Percentiles rank a stretch among this genome's conserved stretches.
phyloP scores from a whole-genome alignment of 2,329 filamentous ascomycete genomes.

The Fusarium avenaceum region DNA sequence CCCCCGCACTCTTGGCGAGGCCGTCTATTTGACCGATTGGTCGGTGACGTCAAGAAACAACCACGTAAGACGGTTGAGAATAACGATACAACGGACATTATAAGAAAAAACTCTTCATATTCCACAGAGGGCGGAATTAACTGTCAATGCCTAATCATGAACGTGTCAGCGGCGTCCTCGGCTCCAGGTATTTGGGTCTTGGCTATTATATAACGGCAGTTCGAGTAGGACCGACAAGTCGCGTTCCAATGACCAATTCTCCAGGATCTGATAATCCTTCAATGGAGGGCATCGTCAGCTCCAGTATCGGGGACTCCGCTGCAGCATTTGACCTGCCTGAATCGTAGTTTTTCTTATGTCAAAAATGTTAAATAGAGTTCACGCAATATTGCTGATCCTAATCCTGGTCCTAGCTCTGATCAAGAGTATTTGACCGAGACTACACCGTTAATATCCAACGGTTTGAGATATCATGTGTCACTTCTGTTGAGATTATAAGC shows the following conservation, averaged over 20 bases:
- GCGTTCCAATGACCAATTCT: neutral
- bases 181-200: too few relatives aligned
- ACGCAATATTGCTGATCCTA: constrained; percentile 17
- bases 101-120: neutral
- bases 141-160: constrained; percentile 1
- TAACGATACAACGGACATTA: neutral
- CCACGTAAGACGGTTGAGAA: constrained; percentile 4
- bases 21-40: constrained; percentile 41
- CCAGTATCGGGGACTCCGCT: constrained; percentile 3
- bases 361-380: constrained; percentile 2
- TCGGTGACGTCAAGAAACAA: constrained; percentile 42
- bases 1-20: constrained; percentile 41
- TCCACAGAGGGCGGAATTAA: constrained; percentile 26
- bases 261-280: neutral
- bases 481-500: neutral
- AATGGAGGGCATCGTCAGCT: constrained; percentile 9
- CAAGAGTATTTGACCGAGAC: constrained; percentile 5
- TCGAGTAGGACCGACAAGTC: constrained; percentile 8
- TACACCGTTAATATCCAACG: constrained; percentile 5
- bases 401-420: constrained; percentile 30
- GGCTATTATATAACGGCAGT: neutral
- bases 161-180: constrained; percentile 42
- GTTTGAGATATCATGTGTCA: neutral
- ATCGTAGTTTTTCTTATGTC: neutral
- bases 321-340: constrained; percentile 27